Evolutionary conservation across 2,329 filamentous ascomycete species (phyloP), one percentile per base, ranked within the genome.

Genomic region (Coccinonectria pachysandricola): DNA sequence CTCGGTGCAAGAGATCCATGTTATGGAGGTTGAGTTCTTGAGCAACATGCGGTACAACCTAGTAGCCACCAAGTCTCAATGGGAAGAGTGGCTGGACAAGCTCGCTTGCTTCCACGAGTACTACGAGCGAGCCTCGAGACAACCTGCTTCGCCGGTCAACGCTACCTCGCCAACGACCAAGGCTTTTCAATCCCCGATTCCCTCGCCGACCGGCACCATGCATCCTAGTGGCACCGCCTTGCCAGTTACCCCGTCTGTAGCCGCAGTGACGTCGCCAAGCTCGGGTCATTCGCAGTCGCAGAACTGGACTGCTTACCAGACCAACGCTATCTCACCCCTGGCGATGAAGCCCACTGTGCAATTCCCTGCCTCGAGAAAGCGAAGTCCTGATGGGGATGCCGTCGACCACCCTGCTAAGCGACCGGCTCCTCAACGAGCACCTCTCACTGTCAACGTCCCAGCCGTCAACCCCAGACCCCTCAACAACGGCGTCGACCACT

Each of bases 21-120:
- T 95, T 22, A 98, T 98, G 91, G 91, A 98, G 54, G 91, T 98
- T n/a, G 91, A 98, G 54, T 98, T 98, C 46, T 64, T 98, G 37
- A 95, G 88, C 64, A 96, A 96, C 56, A 93, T 98, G 79, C 76
- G 88, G 47, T 98, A 96, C 57, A 86, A 84, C 44, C 64, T 98
- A 6, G 77, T 88, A 50, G 85, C 84, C 4, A 92, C 87, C 4
- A 78, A 85, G 49, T 68, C 75, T 27, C 74, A 94, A 51, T 98
- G 91, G 91, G 68, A 75, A 24, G 70, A 76, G 28, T 96, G 91
- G 91, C 77, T 95, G 46, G 62, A 66, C 35, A 86, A 86, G 52
- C 64, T 96, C 28, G 71, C 79, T 27, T 79, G 78, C 40, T 95
- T 95, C 50, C 77, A 78, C 39, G 75, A 78, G 27, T 95, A 86